Base-by-base conservation (phyloP, 257 asterid species). In the Lavandula angustifolia region DNA sequence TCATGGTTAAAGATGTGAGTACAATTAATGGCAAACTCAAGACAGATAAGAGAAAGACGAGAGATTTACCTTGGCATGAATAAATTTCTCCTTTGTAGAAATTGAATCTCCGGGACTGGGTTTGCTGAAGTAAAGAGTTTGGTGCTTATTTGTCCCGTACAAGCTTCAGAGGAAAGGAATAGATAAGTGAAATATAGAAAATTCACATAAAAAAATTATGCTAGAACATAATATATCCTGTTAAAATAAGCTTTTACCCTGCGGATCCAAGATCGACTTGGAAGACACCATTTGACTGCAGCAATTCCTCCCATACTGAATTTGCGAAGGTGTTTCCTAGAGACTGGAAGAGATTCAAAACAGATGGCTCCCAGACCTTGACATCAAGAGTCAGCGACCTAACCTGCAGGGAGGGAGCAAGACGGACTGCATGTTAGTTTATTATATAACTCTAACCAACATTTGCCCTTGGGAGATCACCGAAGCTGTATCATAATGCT, bases 311-410 rank as follows among this genome's bases (percentile, higher is more conserved):
- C 99, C 99, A 94, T 38, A 94, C 85, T 29, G 95, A 86, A 78
- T 94, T 94, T 40, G 95, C 95, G 53, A 83, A 88, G 27, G 87
- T 76, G 79, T 94, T 94, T 31, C 99, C 99, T 76, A 91, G 75
- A 57, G 98, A 84, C 78, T 87, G 98, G 80, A 94, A 94, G 75
- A 94, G 84, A 72, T 77, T 77, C 70, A 94, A 75, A 51, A 94
- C 99, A 49, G 99, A 86, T 4, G 96, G 95, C 79, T 94, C 99
- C 99, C 99, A 94, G 5, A 88, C 94, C 85, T 83, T 94, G 61
- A 94, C 96, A 74, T 94, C 99, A 44, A 94, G 99, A 54, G 98
- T 94, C 74, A 94, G 79, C 35, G 99, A 94, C 77, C 99, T 85
- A 60, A 94, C 98, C 99, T 94, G 79, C 76, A 78, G 61, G 49